These are phyloP conservation scores for Leucosporidium yakuticum DNA, from an alignment of 768 basidiomycete genomes.

Conservation along the genomic window DNA sequence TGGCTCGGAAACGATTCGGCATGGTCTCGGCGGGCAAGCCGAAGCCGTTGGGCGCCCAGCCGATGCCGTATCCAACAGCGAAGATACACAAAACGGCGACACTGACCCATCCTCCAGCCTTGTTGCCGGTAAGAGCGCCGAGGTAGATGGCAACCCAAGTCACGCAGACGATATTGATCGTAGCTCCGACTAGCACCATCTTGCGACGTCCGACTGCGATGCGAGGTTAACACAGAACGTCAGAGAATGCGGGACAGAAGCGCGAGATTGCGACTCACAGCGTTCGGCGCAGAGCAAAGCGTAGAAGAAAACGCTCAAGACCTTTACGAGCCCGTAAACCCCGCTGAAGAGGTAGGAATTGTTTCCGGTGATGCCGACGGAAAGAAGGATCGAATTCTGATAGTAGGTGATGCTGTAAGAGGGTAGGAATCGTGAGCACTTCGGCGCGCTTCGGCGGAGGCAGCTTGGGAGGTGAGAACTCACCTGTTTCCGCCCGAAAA, in stretches of 20 bases:
- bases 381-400: slow-evolving; percentile 15
- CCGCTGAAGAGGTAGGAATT: slow-evolving; percentile 19
- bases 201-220: slow-evolving; percentile 8
- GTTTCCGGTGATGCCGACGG: slow-evolving; percentile 18
- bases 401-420: slow-evolving; percentile 26
- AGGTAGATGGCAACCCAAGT: slow-evolving; percentile 22
- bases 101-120: slow-evolving; percentile 16
- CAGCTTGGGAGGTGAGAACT: not conserved
- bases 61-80: slow-evolving; percentile 24
- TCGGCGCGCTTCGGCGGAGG: not conserved
- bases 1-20: not conserved
- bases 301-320: slow-evolving; percentile 16
- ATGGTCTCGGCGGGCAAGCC: slow-evolving; percentile 12
- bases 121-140: slow-evolving; percentile 10
- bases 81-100: slow-evolving; percentile 19
- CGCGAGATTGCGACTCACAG: not conserved
- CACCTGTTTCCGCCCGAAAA: not conserved
- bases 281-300: slow-evolving; percentile 12
- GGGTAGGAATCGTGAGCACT: not conserved
- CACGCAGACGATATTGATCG: slow-evolving; percentile 19
- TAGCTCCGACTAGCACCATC: slow-evolving; percentile 13
- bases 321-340: slow-evolving; percentile 27
- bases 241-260: no score
- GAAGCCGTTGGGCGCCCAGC: slow-evolving; percentile 21
- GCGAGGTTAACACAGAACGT: no score